These are phyloP conservation scores for Melocanna baccifera DNA, from an alignment of 176 grass and related monocot genomes.

Conservation along the genomic window DNA sequence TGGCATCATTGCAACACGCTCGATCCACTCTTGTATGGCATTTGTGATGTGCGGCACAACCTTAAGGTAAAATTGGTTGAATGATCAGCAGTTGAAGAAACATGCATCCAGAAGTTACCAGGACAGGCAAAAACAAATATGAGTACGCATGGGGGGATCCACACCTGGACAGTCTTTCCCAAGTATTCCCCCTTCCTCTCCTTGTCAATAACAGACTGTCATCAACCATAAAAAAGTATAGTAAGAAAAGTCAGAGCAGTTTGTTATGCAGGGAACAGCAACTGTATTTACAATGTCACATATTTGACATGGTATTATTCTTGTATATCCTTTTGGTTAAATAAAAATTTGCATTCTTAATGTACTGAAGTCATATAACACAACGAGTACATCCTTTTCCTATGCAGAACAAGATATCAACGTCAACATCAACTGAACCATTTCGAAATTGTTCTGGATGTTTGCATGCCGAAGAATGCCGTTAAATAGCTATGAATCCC, in stretches of 20 bases:
- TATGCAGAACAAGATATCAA: constrained; percentile 18
- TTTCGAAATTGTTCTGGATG: constrained; percentile 17
- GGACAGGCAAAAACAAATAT: background rate
- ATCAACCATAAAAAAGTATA: constrained; percentile 22
- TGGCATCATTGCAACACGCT: constrained; percentile 57
- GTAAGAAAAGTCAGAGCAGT: constrained; percentile 19
- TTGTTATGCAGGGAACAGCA: constrained; percentile 30
- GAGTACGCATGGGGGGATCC: background rate
- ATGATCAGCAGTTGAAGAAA: constrained; percentile 33
- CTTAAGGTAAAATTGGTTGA: constrained; percentile 28
- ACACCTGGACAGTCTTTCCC: constrained; percentile 76
- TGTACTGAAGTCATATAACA: constrained; percentile 21
- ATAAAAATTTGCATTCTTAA: constrained; percentile 2
- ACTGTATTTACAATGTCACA: constrained; percentile 1
- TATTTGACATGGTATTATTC: constrained; percentile 7
- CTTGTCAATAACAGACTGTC: constrained; percentile 68
- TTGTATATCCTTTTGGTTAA: constrained; percentile 16
- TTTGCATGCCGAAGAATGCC: background rate
- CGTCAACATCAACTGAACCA: background rate
- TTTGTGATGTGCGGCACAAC: constrained; percentile 80
- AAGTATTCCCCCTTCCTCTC: constrained; percentile 72
- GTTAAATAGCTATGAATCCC: background rate
- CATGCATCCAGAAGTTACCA: constrained; percentile 15
- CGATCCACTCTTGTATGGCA: constrained; percentile 82
- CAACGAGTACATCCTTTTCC: constrained; percentile 17